Evolutionary conservation across 108 stramenopile species (phyloP).

Genomic region (Nitzschia putrida): DNA sequence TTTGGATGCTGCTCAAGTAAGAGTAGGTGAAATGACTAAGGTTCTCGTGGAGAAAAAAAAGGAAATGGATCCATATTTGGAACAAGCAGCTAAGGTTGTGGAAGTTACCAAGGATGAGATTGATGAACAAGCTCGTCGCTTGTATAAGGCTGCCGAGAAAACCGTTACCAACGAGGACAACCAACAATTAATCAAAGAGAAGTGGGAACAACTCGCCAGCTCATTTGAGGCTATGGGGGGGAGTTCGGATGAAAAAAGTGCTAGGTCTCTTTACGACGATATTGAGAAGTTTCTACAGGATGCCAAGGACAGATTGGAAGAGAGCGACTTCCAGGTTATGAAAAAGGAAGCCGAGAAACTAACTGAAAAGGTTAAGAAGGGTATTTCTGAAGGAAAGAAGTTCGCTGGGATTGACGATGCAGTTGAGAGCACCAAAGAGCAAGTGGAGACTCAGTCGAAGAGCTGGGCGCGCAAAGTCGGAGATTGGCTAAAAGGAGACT

Average conservation of each 20-base stretch:
- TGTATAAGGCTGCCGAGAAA: slow-evolving; percentile 3
- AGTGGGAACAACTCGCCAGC: background rate
- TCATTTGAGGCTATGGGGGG: background rate
- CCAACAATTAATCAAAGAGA: background rate
- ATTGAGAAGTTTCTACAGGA: slow-evolving; percentile 3
- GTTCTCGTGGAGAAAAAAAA: background rate
- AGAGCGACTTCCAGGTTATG: slow-evolving; percentile 13
- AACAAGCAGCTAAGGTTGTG: slow-evolving; percentile 2
- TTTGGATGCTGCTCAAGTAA: slow-evolving; percentile 10
- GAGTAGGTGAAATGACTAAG: slow-evolving; percentile 22
- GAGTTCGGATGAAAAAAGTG: background rate
- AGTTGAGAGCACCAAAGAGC: background rate
- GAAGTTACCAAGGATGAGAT: slow-evolving; percentile 4
- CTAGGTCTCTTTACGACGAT: slow-evolving; percentile 1
- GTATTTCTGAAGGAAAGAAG: slow-evolving; percentile 13
- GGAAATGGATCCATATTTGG: slow-evolving; percentile 13
- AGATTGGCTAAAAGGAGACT: slow-evolving; percentile 8
- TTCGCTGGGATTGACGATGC: background rate
- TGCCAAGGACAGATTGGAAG: slow-evolving; percentile 5
- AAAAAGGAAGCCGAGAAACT: background rate
- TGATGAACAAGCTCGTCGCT: slow-evolving; percentile 1
- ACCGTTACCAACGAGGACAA: slow-evolving; percentile 7
- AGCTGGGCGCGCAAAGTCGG: background rate
- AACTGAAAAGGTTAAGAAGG: background rate
- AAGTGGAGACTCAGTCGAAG: background rate